A percentile compares a stretch with the other conserved stretches of the same genome.
Conservation (phyloP, 306 rosid species). For the Pterocarpus macrocarpus region DNA sequence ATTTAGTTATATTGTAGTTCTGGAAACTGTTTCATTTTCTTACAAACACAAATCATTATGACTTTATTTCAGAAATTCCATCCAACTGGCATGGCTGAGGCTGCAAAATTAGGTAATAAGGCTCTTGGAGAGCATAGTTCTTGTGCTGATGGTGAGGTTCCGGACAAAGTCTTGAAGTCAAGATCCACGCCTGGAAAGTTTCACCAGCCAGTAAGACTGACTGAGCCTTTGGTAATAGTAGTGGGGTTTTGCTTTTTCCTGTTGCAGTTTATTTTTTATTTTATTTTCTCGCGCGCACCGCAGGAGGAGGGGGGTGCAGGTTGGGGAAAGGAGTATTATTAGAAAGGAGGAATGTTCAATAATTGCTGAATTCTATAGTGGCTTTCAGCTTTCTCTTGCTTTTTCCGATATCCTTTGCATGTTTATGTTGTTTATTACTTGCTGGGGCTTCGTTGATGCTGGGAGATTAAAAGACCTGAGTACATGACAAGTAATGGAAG, state of each 20-base stretch:
- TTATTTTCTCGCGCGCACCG: too few relatives aligned
- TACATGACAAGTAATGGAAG: background rate
- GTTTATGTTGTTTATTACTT: slow-evolving; percentile 1
- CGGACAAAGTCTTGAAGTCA: slow-evolving; percentile 49
- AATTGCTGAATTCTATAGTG: slow-evolving; percentile 6
- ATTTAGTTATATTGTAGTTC: background rate
- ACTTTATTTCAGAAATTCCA: slow-evolving; percentile 64
- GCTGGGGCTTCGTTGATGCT: slow-evolving; percentile 14
- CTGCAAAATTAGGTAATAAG: slow-evolving; percentile 58
- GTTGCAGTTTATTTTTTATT: background rate
- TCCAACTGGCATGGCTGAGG: slow-evolving; percentile 56
- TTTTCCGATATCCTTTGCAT: background rate
- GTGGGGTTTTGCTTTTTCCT: background rate
- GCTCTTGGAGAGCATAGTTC: slow-evolving; percentile 53
- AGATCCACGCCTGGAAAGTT: slow-evolving; percentile 58
- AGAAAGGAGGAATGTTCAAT: too few relatives aligned
- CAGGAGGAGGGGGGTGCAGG: too few relatives aligned
- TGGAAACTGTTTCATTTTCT: slow-evolving; percentile 10
- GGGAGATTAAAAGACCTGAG: background rate
- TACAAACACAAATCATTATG: slow-evolving; percentile 32
- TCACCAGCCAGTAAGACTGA: slow-evolving; percentile 63
- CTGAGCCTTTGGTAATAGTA: slow-evolving; percentile 29
- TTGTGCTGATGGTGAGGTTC: slow-evolving; percentile 51
- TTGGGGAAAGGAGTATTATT: too few relatives aligned
- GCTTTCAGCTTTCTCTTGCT: background rate